These are phyloP conservation scores for Taphrina wiesneri DNA, from an alignment of 1,139 yeast genomes.

Conservation along the genomic window DNA sequence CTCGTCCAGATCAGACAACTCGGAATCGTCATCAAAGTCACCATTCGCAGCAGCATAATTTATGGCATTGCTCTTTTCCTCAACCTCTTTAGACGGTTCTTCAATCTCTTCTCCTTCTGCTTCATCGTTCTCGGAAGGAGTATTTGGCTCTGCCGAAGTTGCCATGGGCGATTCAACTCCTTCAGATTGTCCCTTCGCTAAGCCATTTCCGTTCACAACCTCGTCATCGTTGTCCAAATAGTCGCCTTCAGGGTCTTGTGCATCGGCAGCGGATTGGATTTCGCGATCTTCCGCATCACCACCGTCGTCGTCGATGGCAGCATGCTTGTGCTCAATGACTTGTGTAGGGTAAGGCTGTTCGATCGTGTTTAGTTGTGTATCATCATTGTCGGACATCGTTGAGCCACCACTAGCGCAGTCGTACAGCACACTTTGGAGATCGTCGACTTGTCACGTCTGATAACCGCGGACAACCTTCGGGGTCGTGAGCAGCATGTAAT, in stretches of 20 bases:
- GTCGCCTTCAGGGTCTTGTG: conserved; percentile 12
- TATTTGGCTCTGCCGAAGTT: neutral
- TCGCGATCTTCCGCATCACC: neutral
- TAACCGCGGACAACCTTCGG: neutral
- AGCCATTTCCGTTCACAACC: conserved; percentile 7
- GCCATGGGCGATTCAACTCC: neutral
- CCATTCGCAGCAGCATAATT: conserved; percentile 32
- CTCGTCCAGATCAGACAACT: conserved; percentile 49
- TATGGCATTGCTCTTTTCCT: conserved; percentile 1
- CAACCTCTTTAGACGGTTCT: neutral
- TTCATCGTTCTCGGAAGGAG: neutral
- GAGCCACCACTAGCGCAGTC: neutral
- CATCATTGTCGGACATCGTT: conserved; percentile 2
- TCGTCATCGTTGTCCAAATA: neutral
- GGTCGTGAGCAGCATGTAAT: neutral
- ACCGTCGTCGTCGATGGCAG: neutral
- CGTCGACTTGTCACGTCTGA: too few relatives aligned
- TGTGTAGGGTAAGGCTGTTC: conserved; percentile 9
- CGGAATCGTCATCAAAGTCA: conserved; percentile 41
- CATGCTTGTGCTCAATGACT: neutral
- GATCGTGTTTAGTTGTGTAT: conserved; percentile 11
- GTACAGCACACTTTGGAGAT: too few relatives aligned
- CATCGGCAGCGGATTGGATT: conserved; percentile 3
- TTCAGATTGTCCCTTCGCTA: conserved; percentile 11
- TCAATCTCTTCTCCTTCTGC: neutral